Base-by-base conservation (phyloP, 345 rosid genomes). In the Melaleuca alternifolia region DNA sequence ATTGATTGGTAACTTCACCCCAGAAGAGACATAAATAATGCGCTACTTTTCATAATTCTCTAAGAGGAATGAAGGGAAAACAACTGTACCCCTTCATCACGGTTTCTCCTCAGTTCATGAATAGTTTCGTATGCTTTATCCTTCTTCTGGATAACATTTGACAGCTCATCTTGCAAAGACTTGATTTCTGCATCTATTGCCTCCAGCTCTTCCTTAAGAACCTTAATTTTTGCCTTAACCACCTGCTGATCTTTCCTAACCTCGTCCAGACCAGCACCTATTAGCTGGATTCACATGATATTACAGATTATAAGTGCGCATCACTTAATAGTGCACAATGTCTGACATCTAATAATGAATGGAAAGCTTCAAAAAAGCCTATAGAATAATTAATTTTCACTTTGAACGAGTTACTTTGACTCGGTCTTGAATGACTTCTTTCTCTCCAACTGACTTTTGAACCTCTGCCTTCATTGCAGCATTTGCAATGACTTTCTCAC, bases 231-330 rank as follows among this genome's bases (percentile, higher is more conserved):
- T 71, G 91, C 91, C 88, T 94, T 91, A 76, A 93, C 88, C 41
- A 92, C 96, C 85, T 94, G 96, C 82, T 93, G 93, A 88, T 96
- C 97, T 91, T 96, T 97, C 92, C 90, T 95, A 77, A 93, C 97
- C 90, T 97, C 98, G 24, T 93, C 95, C 92, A 95, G 90, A 88
- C 94, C 98, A 87, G 89, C 96, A 85, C 95, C 96, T 92, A 94
- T 92, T 87, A 93, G 91, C 99, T 97, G 84, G 44, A 90, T 84
- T 86, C 86, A 88, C 3, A 88, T 56, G 26, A 30, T 4, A 81
- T 54, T 53, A 83, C 52, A 85, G 26, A 50, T 26, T 24, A n/a
- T 48, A 54, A 54, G 85, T 20, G 13, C 33, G 10, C 62, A 53
- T 30, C 48, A 51, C 53, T 53, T 41, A 41, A 51, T 18, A 53